Base-by-base conservation (phyloP, 441 rosid genomes). In the Arabidopsis lyrata region DNA sequence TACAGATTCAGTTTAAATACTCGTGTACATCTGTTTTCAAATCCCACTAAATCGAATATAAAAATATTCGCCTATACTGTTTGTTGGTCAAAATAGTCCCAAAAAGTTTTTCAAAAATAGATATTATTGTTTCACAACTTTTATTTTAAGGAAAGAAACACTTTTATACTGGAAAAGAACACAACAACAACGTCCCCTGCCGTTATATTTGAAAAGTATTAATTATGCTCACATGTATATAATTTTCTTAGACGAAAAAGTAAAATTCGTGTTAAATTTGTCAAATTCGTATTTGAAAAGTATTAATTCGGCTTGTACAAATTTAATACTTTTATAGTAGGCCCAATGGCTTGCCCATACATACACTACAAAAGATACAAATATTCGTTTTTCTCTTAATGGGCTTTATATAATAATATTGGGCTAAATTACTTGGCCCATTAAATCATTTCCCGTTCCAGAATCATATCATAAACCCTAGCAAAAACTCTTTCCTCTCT, bases 381-480 rank as follows among this genome's bases (percentile, higher is more conserved):
- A 24, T 44, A 45, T 45, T 45, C 18, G 20, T 9, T 48, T 3
- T 3, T 4, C 18, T 41, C 0, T 13, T 1, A 61, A 45, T 63
- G 39, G 68, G 54, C 15, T 24, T 22, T 0, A 15, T 8, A 1
- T 12, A 0, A 31, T 9, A 1, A 0, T 16, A 57, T 0, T 65
- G 66, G 66, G 72, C 61, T 18, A 10, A 18, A 4, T 1, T 9
- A 14, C 0, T 7, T n/a, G 63, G 77, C 80, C 72, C 55, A 68
- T 24, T 59, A 41, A 39, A 20, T 6, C 5, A 41, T 15, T 12
- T 20, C 15, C 12, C 3, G 48, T 58, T 47, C 60, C 10, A 38
- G 44, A 68, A n/a, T 29, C 22, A 16, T 49, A 16, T 44, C 71
- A 58, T 78, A 85, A 81, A 78, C 83, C 83, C 84, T 78, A 77